These are phyloP conservation scores for Serendipita sp. DNA, from an alignment of 768 basidiomycete species.

Conservation along the genomic window DNA sequence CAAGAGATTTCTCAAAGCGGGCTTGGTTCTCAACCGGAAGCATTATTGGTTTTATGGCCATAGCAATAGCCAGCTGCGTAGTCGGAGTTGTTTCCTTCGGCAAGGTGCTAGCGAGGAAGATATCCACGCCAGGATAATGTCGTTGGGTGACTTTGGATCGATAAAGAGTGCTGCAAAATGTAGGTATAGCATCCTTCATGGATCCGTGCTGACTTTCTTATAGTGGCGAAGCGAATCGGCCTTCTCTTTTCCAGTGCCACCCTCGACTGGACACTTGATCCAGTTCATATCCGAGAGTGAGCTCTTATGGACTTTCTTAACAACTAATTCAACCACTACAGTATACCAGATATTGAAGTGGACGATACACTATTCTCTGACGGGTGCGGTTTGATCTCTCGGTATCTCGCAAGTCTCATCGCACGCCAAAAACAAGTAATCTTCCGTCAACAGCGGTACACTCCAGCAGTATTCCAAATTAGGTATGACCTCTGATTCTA, in stretches of 20 bases:
- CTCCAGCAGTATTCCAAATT: constrained; percentile 48
- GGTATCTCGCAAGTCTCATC: constrained; percentile 33
- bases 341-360: constrained; percentile 39
- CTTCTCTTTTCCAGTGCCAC: constrained; percentile 50
- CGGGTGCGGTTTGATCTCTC: constrained; percentile 51
- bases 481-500: constrained; percentile 25
- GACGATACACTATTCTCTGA: constrained; percentile 50
- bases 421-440: constrained; percentile 39
- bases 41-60: constrained; percentile 60
- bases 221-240: constrained; percentile 56
- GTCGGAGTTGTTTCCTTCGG: constrained; percentile 48
- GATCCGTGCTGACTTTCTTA: neutral
- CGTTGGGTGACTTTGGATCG: constrained; percentile 38
- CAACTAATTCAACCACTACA: neutral
- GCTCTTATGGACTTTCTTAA: neutral
- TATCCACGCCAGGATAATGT: constrained; percentile 42
- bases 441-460: constrained; percentile 40
- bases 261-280: constrained; percentile 40
- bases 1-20: constrained; percentile 34
- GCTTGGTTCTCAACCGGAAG: constrained; percentile 38
- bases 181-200: constrained; percentile 17
- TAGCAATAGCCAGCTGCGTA: constrained; percentile 51
- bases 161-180: constrained; percentile 55
- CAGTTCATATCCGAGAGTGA: constrained; percentile 29
- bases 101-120: constrained; percentile 38